Conservation (phyloP, 495 filamentous ascomycete genomes). For the Glutinoglossum americanum region DNA sequence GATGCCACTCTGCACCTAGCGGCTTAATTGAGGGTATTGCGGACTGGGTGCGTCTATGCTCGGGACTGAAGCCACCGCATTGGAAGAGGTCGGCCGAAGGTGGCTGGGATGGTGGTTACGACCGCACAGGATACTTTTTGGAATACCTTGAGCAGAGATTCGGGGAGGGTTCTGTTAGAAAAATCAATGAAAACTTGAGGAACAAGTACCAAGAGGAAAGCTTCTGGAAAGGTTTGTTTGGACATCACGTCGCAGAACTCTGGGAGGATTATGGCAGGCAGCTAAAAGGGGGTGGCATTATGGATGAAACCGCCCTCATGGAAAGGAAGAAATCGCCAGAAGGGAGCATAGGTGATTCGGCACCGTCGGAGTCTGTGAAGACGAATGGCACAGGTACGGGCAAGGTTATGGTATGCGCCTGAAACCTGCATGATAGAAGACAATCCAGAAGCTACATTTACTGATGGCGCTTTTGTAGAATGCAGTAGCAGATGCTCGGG, state of each 20-base stretch:
- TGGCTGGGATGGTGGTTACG: constrained; percentile 80
- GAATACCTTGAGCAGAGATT: constrained; percentile 45
- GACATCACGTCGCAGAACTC: not conserved
- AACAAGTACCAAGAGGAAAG: constrained; percentile 32
- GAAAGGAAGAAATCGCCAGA: constrained; percentile 15
- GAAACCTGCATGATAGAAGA: too few species aligned
- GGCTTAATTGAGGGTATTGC: constrained; percentile 85
- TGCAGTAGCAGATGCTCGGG: too few species aligned
- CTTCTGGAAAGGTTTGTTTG: constrained; percentile 57
- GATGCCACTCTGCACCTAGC: constrained; percentile 37
- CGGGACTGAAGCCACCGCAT: constrained; percentile 56
- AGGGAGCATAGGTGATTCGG: not conserved
- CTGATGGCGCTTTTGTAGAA: too few species aligned
- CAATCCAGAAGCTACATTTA: too few species aligned
- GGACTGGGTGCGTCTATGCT: constrained; percentile 72
- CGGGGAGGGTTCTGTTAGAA: constrained; percentile 47
- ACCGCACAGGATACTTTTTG: constrained; percentile 81
- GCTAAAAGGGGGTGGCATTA: constrained; percentile 12
- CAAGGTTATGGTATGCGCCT: not conserved
- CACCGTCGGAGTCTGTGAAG: not conserved
- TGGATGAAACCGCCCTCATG: constrained; percentile 26
- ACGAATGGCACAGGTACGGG: not conserved
- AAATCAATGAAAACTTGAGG: constrained; percentile 50
- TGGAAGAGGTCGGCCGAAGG: constrained; percentile 44
- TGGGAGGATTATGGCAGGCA: not conserved